Percentiles rank a stretch among this genome's conserved stretches.
These are phyloP conservation scores for Cryptococcus wingfieldii DNA, from an alignment of 1,284 basidiomycete species.

Conservation along the genomic window DNA sequence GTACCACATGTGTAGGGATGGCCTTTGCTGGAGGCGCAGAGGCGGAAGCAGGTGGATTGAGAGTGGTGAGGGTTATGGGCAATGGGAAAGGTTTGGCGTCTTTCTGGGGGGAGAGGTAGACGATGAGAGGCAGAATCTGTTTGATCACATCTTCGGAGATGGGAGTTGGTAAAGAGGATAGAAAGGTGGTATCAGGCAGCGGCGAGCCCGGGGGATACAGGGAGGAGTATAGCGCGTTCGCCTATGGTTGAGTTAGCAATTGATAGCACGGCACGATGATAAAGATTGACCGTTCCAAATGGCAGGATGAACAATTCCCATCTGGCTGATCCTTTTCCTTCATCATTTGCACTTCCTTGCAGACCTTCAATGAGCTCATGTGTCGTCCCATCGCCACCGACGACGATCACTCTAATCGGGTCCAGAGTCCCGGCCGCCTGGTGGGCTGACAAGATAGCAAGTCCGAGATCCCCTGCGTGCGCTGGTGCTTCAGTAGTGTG, in stretches of 20 bases:
- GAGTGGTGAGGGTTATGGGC: conserved; percentile 58
- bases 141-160: not conserved
- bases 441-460: conserved; percentile 47
- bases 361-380: conserved; percentile 70
- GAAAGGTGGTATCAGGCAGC: conserved; percentile 16
- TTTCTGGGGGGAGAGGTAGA: not conserved
- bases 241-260: conserved; percentile 39
- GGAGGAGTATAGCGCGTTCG: conserved; percentile 77
- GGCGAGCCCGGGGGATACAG: conserved; percentile 44
- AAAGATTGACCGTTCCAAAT: conserved; percentile 60
- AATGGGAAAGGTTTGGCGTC: conserved; percentile 49
- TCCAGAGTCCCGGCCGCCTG: not conserved
- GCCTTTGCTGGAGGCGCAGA: conserved; percentile 59
- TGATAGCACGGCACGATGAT: not conserved
- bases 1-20: conserved; percentile 49
- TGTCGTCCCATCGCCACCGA: conserved; percentile 86
- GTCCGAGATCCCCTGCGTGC: conserved; percentile 60
- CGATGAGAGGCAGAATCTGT: conserved; percentile 8
- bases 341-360: not conserved
- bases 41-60: conserved; percentile 49
- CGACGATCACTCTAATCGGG: conserved; percentile 55
- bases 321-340: not conserved
- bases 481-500: conserved; percentile 55
- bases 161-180: not conserved
- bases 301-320: conserved; percentile 56